Base-by-base conservation (phyloP, 345 rosid genomes). In the Melastoma malabathricum region DNA sequence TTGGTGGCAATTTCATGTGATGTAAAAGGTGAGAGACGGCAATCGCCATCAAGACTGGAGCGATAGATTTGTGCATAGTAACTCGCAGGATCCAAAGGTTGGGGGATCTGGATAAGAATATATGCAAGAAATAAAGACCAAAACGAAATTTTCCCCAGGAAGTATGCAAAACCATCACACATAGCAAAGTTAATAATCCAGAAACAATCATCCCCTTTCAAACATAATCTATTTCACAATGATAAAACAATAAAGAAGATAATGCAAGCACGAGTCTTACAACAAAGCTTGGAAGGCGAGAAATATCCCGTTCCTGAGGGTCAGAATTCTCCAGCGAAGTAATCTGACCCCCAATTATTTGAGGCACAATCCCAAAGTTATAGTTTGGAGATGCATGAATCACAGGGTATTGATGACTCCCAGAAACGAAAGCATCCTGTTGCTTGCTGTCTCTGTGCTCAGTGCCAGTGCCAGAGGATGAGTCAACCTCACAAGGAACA, bases 31-130 rank as follows among this genome's bases (percentile, higher is more conserved):
- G 96, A 89, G 73, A 86, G 67, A 31, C 84, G 81, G 49, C 94
- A 94, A 48, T 82, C 92, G 54, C 67, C 61, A 19, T 89, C 95
- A 50, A 77, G 64, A 64, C 75, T 74, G 6, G 93, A 27, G 52
- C 75, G 87, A 63, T 85, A 89, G 73, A 75, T 76, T 50, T 89
- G 95, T 48, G 89, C 84, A 70, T 80, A 78, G 67, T 75, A 85
- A 65, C 75, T 74, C 17, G 89, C 57, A 56, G 93, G 77, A 77
- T 89, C 97, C 78, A 76, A 70, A 47, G 90, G 83, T 61, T 79
- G 95, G 53, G 71, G 90, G 54, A 81, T 81, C 88, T 81, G 66
- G 46, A 64, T 25, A 46, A 64, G 68, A 68, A 22, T 58, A 57
- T 60, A 43, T 59, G 63, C 65, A 52, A 59, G 48, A 64, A 22